Base-by-base conservation (phyloP, 2,329 filamentous ascomycete species). In the Davidsoniella neocaledoniae region DNA sequence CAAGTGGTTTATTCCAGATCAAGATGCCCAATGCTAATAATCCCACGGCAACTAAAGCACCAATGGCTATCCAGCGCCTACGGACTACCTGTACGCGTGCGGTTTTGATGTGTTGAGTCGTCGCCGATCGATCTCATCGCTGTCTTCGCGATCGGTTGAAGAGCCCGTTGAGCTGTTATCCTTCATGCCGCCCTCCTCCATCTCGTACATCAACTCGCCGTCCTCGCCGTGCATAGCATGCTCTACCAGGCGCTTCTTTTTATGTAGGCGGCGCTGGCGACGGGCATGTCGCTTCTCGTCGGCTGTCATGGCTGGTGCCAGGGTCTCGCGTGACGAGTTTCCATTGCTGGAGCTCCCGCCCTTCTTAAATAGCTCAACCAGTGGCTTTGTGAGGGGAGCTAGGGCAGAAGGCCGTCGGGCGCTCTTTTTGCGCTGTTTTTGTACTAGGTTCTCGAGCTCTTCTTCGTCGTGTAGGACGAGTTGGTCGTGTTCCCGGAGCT, bases 131-230 rank as follows among this genome's bases (percentile, higher is more conserved):
- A 76, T 58, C 62, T 79, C 66, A 58, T 74, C 68, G 67, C 79
- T 70, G 62, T 74, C 66, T 55, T 79, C 68, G 55, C 77, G 67
- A 58, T 81, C 67, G 68, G 72, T 78, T 62, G 74, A 79, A 0
- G 74, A 71, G 36, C 76, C 76, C 0, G 76, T 79, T 5, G 68
- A 70, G 60, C 74, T 83, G 49, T 81, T 79, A 44, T 81, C 78
- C 54, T 73, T 77, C 59, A 83, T 73, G 2, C 72, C 75, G 1
- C 86, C 86, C 60, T 87, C 82, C 63, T 95, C 88, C 82, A 90
- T 86, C 65, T 91, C 84, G 62, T 86, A 88, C 80, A 94, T 85
- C 58, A 93, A 68, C 62, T 80, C 76, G 37, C 81, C 80, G 56
- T 85, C 77, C 60, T 86, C 83, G 50, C 79, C 79, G 53, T 77